Evolutionary conservation across 495 filamentous ascomycete species (phyloP).

Genomic region (Sphaerosporella brunnea): DNA sequence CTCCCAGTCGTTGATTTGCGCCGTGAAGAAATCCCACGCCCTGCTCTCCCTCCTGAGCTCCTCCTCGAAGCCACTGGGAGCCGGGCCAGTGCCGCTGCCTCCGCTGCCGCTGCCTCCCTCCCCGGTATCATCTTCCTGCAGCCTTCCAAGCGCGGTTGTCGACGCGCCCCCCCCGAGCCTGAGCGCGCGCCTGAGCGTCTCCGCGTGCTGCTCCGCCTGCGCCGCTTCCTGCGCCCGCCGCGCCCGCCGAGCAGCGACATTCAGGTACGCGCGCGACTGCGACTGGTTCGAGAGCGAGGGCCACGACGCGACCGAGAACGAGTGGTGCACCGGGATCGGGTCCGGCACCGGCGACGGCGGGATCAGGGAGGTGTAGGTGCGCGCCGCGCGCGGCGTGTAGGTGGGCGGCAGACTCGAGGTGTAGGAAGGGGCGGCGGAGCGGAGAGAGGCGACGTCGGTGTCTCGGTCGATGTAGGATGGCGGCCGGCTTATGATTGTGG

Average conservation of each 20-base stretch:
- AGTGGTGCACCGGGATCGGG: conserved; percentile 8
- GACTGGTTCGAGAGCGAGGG: conserved; percentile 12
- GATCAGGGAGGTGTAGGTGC: conserved; percentile 13
- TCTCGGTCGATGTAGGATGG: conserved; percentile 5
- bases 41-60: conserved; percentile 10
- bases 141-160: background rate
- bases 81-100: no score
- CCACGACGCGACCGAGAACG: conserved; percentile 15
- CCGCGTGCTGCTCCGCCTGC: conserved; percentile 28
- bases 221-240: conserved; percentile 23
- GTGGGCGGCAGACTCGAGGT: conserved; percentile 16
- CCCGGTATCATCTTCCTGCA: background rate
- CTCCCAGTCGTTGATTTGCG: conserved; percentile 33
- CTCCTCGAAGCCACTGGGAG: background rate
- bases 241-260: conserved; percentile 18
- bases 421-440: conserved; percentile 20
- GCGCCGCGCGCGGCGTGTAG: conserved; percentile 9
- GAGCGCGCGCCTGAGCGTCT: conserved; percentile 20
- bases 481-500: no score
- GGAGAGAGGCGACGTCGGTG: conserved; percentile 14
- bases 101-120: background rate
- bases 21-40: conserved; percentile 22
- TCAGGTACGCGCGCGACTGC: conserved; percentile 20
- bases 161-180: background rate
- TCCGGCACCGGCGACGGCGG: conserved; percentile 8